Percentiles rank a stretch among this genome's conserved stretches.
Evolutionary conservation across 495 filamentous ascomycete genomes (phyloP).

Genomic region (Talaromyces thailandensis): DNA sequence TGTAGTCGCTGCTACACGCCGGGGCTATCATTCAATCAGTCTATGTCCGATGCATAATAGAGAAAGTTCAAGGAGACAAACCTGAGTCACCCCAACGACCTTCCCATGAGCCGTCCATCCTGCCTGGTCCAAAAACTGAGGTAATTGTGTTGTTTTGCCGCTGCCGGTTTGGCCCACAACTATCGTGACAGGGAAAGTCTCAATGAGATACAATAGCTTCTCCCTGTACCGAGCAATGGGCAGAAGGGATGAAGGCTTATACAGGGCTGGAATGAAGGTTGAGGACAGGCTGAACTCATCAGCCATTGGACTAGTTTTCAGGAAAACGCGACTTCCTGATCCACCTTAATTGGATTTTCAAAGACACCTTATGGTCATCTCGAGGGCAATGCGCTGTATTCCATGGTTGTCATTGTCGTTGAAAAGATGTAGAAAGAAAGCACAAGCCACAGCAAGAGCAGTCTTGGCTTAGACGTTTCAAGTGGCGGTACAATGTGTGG

Average conservation of each 20-base stretch:
- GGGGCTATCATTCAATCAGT: slow-evolving; percentile 47
- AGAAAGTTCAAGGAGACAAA: slow-evolving; percentile 18
- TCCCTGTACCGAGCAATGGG: slow-evolving; percentile 71
- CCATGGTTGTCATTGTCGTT: neutral
- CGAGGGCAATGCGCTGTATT: neutral
- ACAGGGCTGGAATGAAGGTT: slow-evolving; percentile 64
- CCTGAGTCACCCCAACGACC: slow-evolving; percentile 84
- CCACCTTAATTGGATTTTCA: neutral
- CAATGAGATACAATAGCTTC: slow-evolving; percentile 65
- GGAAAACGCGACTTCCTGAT: slow-evolving; percentile 1
- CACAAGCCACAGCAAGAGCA: neutral
- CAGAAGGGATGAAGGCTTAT: slow-evolving; percentile 67
- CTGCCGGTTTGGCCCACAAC: slow-evolving; percentile 87
- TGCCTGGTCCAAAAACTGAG: slow-evolving; percentile 77
- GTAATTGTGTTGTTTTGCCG: slow-evolving; percentile 84
- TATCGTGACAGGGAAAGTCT: slow-evolving; percentile 70
- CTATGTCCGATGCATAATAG: neutral
- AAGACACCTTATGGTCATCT: neutral
- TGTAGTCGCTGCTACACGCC: slow-evolving; percentile 86
- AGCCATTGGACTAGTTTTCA: slow-evolving; percentile 18
- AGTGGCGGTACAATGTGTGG: neutral
- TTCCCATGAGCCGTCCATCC: slow-evolving; percentile 85
- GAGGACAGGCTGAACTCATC: slow-evolving; percentile 48
- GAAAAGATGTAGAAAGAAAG: neutral
- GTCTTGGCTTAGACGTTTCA: neutral